Base-by-base conservation (phyloP, 225 moss, liverwort and hornwort genomes). In the Physcomitrellopsis africana region DNA sequence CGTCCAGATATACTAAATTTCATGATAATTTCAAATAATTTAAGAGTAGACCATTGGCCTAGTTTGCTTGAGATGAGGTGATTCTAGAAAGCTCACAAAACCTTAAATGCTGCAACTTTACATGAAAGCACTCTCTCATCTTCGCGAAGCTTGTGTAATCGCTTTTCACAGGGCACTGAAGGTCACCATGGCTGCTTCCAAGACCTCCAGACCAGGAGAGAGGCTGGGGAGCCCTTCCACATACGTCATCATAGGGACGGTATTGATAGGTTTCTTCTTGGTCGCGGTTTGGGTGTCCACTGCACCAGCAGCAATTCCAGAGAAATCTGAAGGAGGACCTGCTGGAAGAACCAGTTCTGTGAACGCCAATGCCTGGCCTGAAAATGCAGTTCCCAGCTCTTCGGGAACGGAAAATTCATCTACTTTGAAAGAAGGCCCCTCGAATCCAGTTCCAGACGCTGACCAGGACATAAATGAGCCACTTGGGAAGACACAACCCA, bases 201-300 rank as follows among this genome's bases (percentile, higher is more conserved):
- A 81, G 76, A 71, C 10, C 15, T 44, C 54, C 60, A 71, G 72
- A 72, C 66, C 53, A 37, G 81, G 76, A 22, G 86, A 90, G 65
- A 90, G 80, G 32, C 32, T 37, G 63, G 77, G 84, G 53, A 63
- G 72, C 49, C 79, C 90, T 3, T 78, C 82, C 13, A 42, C 80
- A 15, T 70, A 84, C 52, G 52, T 92, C 53, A 59, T 80, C 26
- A 60, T 73, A 46, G 77, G 82, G 16, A 81, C 79, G 14, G 69
- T 52, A 20, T 67, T 90, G 60, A 53, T 92, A 43, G 77, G 81
- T 9, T 77, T 85, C 52, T 85, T 88, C 49, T 81, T 92, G 51
- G 51, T 92, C 19, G 90, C 81, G 7, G 51, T 85, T 11, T 92
- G 90, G 90, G 75, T 90, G 32, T 55, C 77, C 51, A 88, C 77